Conservation (phyloP, 2,329 filamentous ascomycete species). For the Trichoderma brevicompactum region DNA sequence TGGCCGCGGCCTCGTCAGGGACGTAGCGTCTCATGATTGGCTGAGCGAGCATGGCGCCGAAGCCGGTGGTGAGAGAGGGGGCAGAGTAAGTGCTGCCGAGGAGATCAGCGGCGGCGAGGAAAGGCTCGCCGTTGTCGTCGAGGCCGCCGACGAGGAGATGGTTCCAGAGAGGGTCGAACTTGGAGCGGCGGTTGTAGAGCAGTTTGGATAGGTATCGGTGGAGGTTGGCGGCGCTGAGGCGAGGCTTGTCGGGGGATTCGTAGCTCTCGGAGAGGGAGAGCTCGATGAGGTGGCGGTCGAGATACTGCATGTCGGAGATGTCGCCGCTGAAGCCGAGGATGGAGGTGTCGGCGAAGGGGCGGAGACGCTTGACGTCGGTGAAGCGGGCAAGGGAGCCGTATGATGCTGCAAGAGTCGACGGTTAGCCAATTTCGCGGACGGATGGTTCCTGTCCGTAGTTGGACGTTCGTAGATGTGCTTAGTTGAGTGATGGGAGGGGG, state of each 20-base stretch:
- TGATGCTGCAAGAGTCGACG: conserved; percentile 66
- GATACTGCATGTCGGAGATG: conserved; percentile 98
- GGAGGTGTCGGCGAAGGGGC: conserved; percentile 80
- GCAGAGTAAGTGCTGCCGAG: conserved; percentile 89
- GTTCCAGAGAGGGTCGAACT: conserved; percentile 99
- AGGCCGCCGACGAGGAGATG: conserved; percentile 88
- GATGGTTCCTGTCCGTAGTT: background rate
- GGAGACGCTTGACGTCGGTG: conserved; percentile 93
- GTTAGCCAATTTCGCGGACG: background rate
- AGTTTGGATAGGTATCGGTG: conserved; percentile 97
- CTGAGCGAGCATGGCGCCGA: conserved; percentile 89
- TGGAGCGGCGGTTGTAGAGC: conserved; percentile 90
- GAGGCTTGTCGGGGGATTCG: conserved; percentile 48
- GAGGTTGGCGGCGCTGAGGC: conserved; percentile 87
- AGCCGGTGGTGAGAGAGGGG: conserved; percentile 90
- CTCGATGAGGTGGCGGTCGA: conserved; percentile 83
- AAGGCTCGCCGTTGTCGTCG: conserved; percentile 78
- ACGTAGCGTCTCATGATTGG: conserved; percentile 85
- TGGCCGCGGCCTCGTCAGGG: conserved; percentile 79
- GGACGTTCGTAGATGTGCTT: background rate
- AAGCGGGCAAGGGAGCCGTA: conserved; percentile 97
- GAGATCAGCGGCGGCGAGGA: conserved; percentile 89
- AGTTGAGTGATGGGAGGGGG: background rate
- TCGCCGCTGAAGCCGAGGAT: conserved; percentile 95
- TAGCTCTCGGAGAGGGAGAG: conserved; percentile 92